phyloP scores from a whole-genome alignment of 2,329 filamentous ascomycete genomes.

The Aspergillus jensenii region DNA sequence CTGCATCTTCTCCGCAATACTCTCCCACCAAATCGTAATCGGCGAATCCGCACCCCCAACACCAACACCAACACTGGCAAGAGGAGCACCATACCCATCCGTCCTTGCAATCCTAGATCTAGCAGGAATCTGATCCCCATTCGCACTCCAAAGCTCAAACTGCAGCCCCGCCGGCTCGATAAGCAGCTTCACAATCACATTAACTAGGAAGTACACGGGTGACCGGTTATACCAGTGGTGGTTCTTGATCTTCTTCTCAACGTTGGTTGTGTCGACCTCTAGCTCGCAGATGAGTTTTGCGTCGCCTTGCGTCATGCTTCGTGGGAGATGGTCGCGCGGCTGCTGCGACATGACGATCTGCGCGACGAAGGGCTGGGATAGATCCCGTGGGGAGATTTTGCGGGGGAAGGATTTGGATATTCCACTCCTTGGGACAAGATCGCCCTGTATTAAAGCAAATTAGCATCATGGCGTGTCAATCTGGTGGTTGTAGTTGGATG shows the following conservation, averaged over 20 bases:
- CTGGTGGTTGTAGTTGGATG: too few species aligned
- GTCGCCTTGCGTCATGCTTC: conserved; percentile 4
- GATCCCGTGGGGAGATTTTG: conserved; percentile 18
- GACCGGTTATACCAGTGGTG: conserved; percentile 9
- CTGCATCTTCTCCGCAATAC: conserved; percentile 7
- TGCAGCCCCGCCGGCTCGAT: conserved; percentile 2
- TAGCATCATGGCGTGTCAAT: too few species aligned
- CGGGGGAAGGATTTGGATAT: conserved; percentile 26
- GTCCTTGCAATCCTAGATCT: not conserved
- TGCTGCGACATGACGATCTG: conserved; percentile 11
- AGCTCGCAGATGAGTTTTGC: conserved; percentile 11
- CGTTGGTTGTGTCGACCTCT: conserved; percentile 2
- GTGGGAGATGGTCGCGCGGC: not conserved
- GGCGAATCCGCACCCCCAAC: not conserved
- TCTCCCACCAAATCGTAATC: conserved; percentile 6
- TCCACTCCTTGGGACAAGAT: conserved; percentile 21
- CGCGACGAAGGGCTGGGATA: not conserved
- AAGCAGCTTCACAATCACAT: conserved; percentile 3
- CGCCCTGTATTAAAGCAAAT: conserved; percentile 12
- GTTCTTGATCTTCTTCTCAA: conserved; percentile 11
- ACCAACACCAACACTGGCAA: too few species aligned
- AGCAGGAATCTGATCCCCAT: not conserved
- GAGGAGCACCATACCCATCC: not conserved
- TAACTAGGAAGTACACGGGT: conserved; percentile 7
- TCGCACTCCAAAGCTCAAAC: conserved; percentile 6